Percentiles rank a stretch among this genome's conserved stretches.
phyloP scores from a whole-genome alignment of 768 basidiomycete genomes.

The Thelephora aurantiotincta region DNA sequence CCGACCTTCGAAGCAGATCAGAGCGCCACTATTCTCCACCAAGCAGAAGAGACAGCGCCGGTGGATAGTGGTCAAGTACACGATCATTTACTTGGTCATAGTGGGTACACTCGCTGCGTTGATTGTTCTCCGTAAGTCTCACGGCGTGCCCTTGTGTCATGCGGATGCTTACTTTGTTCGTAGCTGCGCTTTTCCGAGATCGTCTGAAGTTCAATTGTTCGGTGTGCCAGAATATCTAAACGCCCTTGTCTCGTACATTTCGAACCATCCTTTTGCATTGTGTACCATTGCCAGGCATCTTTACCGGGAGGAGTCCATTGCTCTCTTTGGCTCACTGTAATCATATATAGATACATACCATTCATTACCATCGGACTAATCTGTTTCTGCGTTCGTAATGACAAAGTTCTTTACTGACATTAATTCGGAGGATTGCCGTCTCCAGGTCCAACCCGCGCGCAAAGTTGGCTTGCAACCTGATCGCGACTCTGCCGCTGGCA shows the following conservation, averaged over 20 bases:
- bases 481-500: too few species aligned
- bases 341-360: too few species aligned
- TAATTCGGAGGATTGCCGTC: too few species aligned
- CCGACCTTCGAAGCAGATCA: conserved; percentile 87
- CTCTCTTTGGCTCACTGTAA: too few species aligned
- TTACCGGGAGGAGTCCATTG: too few species aligned
- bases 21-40: conserved; percentile 83
- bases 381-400: too few species aligned
- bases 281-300: too few species aligned
- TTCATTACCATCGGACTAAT: too few species aligned
- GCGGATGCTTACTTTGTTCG: conserved; percentile 8
- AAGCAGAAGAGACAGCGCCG: conserved; percentile 87
- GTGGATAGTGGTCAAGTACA: conserved; percentile 86
- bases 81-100: conserved; percentile 66
- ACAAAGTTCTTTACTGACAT: too few species aligned
- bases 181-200: conserved; percentile 74
- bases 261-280: conserved; percentile 1
- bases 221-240: conserved; percentile 76
- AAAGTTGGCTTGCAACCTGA: too few species aligned
- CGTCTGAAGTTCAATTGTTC: conserved; percentile 67
- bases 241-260: conserved; percentile 8
- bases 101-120: conserved; percentile 68
- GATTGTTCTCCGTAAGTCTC: conserved; percentile 60
- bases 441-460: too few species aligned
- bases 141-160: not conserved